Evolutionary conservation across 805 yeast species (phyloP).

Genomic region (Saccharomycopsis vini): DNA sequence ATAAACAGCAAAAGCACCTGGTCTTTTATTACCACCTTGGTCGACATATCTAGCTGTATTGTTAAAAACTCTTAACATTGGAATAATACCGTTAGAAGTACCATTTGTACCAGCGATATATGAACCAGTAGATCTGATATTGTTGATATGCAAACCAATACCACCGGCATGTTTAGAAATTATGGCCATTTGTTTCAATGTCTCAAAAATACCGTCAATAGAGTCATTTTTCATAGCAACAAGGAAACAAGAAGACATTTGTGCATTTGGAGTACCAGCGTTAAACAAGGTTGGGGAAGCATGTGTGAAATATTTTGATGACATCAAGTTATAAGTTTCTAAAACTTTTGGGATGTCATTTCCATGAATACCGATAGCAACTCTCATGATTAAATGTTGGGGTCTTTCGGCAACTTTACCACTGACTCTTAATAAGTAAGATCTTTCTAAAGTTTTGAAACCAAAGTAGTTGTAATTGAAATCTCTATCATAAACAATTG

Average conservation of each 20-base stretch:
- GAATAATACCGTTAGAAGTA: constrained; percentile 83
- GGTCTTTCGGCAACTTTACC: constrained; percentile 82
- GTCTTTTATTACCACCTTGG: constrained; percentile 97
- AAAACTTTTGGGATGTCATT: constrained; percentile 51
- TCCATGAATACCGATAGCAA: constrained; percentile 84
- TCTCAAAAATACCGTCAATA: constrained; percentile 88
- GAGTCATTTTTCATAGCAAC: constrained; percentile 91
- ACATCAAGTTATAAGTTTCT: constrained; percentile 85
- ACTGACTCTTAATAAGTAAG: constrained; percentile 62
- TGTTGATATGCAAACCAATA: constrained; percentile 81
- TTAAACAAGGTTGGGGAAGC: constrained; percentile 94
- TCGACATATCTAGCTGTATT: constrained; percentile 95
- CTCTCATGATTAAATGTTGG: constrained; percentile 84
- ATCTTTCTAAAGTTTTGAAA: constrained; percentile 81
- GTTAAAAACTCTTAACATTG: constrained; percentile 94
- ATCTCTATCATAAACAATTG: constrained; percentile 73
- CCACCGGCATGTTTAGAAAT: constrained; percentile 96
- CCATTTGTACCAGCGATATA: constrained; percentile 91
- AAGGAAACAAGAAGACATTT: constrained; percentile 86
- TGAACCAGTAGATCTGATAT: constrained; percentile 80
- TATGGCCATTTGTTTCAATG: constrained; percentile 79
- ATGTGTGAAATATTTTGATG: constrained; percentile 78
- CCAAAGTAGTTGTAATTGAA: constrained; percentile 77
- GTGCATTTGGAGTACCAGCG: constrained; percentile 81
- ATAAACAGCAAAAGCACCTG: constrained; percentile 93